Conservation (phyloP, 2,329 filamentous ascomycete species). For the Cladorrhinum sp. region DNA sequence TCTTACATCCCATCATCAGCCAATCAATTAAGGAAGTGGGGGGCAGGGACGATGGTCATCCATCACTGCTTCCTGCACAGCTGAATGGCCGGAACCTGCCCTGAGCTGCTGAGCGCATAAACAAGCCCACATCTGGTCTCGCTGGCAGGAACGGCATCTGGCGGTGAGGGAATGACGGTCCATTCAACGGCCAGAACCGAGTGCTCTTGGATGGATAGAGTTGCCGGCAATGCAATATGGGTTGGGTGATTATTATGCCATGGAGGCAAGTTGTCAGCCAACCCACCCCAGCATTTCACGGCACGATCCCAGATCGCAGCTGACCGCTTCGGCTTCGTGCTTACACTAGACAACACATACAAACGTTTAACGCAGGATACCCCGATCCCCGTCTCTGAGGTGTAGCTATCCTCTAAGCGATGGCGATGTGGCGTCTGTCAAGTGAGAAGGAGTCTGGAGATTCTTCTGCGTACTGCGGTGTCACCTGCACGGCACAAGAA, state of each 20-base stretch:
- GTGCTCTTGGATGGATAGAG: background rate
- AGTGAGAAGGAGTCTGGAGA: no score
- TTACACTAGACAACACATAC: background rate
- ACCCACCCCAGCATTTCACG: no score
- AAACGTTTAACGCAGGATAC: background rate
- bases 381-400: background rate
- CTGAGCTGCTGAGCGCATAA: background rate
- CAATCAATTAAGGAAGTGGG: background rate
- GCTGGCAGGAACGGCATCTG: background rate
- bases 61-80: background rate
- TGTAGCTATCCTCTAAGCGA: background rate
- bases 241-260: background rate
- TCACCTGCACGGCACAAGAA: background rate
- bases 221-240: conserved; percentile 1
- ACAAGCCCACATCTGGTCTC: background rate
- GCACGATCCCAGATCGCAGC: background rate
- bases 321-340: background rate
- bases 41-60: background rate
- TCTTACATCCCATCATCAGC: background rate
- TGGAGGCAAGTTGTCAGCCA: background rate
- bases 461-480: background rate
- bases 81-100: background rate
- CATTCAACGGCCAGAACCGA: background rate
- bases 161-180: conserved; percentile 1
- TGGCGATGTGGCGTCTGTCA: background rate